Evolutionary conservation across 306 rosid species (phyloP).

Genomic region (Vigna nakashimae): DNA sequence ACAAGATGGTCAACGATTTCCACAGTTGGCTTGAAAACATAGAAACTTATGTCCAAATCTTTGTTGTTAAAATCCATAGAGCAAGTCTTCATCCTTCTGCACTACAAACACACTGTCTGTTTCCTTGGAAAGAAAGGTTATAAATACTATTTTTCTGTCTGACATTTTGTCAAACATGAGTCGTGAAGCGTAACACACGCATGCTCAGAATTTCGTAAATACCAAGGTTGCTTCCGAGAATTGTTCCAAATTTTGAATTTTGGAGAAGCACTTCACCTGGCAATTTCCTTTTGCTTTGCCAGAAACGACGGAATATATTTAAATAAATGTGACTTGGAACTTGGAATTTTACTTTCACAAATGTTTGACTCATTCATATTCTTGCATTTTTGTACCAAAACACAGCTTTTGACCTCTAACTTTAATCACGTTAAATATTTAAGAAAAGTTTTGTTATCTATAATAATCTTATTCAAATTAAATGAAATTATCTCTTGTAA

Average conservation of each 20-base stretch:
- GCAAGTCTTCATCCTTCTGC: slow-evolving; percentile 54
- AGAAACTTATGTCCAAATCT: slow-evolving; percentile 61
- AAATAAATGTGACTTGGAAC: slow-evolving; percentile 39
- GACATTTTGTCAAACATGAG: slow-evolving; percentile 12
- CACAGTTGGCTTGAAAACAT: slow-evolving; percentile 76
- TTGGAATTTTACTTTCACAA: slow-evolving; percentile 35
- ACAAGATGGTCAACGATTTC: slow-evolving; percentile 63
- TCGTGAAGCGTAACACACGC: slow-evolving; percentile 26
- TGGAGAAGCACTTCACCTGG: slow-evolving; percentile 35
- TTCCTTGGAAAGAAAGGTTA: slow-evolving; percentile 11
- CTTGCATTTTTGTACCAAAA: slow-evolving; percentile 22
- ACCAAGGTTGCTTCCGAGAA: slow-evolving; percentile 39
- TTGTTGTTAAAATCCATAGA: slow-evolving; percentile 62
- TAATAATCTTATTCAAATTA: no score
- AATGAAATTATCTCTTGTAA: no score
- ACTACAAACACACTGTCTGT: background rate
- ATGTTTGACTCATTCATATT: slow-evolving; percentile 43
- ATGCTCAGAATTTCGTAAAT: slow-evolving; percentile 8
- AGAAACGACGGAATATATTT: slow-evolving; percentile 26
- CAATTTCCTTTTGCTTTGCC: slow-evolving; percentile 12
- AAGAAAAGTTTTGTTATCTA: no score
- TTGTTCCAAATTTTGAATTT: slow-evolving; percentile 42
- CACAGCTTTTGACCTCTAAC: no score
- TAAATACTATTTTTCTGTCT: background rate
- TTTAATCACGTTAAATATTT: no score